Base-by-base conservation (phyloP, 805 yeast genomes). In the Debaryomyces maramus region DNA sequence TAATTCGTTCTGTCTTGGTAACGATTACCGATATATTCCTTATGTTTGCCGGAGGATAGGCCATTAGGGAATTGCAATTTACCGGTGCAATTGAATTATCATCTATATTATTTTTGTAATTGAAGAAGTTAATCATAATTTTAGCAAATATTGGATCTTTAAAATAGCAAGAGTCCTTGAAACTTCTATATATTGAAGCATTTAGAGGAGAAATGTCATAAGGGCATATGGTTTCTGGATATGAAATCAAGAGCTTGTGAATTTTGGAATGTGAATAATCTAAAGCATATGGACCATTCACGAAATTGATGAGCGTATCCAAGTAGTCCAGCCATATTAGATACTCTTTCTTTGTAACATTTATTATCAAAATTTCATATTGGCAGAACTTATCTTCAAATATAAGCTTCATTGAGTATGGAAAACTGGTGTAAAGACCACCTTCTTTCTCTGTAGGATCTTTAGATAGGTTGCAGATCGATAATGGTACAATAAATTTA, bases 401-500 rank as follows among this genome's bases (percentile, higher is more conserved):
- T 3, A 64, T 48, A 1, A 81, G 21, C 46, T 78, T 80, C 34
- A 78, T 57, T 7, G 56, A 43, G 33, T 53, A 43, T 0, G 61
- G 55, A 45, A 59, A 60, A 2, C 43, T 48, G 0, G 75, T 57
- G 36, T 45, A 64, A 18, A 61, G 34, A 1, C 71, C 68, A 6
- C 64, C 63, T 5, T 45, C 45, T 8, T 46, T 46, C 9, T 63
- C 60, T 35, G 41, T 55, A 7, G 44, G 46, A 18, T 53, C 53
- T 13, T 40, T 40, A n/a, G 52, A 29, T 7, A 70, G 10, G 30
- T 48, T 47, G 39, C 67, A 51, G 26, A 56, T 60, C 5, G 70
- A 47, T 22, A 78, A 54, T 0, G 85, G 82, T 6, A 81, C 61
- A 10, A 79, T 65, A 45, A 78, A 75, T 11, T 58, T 61, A 5